These are phyloP conservation scores for Aquilaria malaccensis DNA, from an alignment of 345 rosid genomes.

Conservation along the genomic window DNA sequence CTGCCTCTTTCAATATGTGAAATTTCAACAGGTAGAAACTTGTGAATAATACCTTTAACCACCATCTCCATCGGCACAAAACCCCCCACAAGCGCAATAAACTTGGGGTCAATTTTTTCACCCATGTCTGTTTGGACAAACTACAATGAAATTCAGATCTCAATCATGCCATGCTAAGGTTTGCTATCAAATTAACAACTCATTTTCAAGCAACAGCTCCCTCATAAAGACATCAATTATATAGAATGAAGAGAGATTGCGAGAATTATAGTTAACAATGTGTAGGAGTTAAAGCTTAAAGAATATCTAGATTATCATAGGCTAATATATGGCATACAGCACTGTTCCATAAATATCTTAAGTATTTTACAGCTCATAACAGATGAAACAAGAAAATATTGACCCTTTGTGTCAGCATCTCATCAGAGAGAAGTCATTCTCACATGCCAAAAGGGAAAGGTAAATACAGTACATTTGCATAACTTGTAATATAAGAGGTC, in stretches of 20 bases:
- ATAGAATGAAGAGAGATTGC: not conserved
- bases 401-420: too few species aligned
- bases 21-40: not conserved
- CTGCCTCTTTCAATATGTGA: not conserved
- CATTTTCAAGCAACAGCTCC: not conserved
- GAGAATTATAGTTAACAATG: not conserved
- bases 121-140: constrained; percentile 71
- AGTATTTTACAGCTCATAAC: too few species aligned
- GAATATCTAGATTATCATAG: not conserved
- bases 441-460: too few species aligned
- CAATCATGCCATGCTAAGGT: constrained; percentile 5
- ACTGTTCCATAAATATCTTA: too few species aligned
- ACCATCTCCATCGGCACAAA: constrained; percentile 71
- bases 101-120: constrained; percentile 12
- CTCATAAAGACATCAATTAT: not conserved
- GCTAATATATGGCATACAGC: too few species aligned
- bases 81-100: constrained; percentile 54
- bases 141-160: constrained; percentile 38
- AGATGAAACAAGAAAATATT: too few species aligned
- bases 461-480: too few species aligned
- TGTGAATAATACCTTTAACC: constrained; percentile 49
- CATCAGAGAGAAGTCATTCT: too few species aligned
- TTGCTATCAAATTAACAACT: not conserved
- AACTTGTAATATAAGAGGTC: too few species aligned
- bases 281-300: not conserved